A percentile compares a stretch with the other conserved stretches of the same genome.
phyloP scores from a whole-genome alignment of 1,284 basidiomycete genomes.

The Cronartium quercuum region DNA sequence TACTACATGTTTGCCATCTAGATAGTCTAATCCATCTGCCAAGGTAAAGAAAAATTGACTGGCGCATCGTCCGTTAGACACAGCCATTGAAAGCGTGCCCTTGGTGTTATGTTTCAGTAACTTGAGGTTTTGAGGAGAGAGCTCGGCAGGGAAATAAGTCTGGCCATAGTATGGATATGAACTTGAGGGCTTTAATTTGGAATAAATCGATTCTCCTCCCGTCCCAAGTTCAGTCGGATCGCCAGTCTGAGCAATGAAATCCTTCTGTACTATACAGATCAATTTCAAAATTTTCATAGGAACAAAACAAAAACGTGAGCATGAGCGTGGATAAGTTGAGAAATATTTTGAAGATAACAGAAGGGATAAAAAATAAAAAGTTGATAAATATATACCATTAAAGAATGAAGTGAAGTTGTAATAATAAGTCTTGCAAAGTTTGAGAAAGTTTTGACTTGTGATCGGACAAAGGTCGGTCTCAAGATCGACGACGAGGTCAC shows the following conservation, averaged over 20 bases:
- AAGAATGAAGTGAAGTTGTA: conserved; percentile 95
- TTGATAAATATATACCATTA: conserved; percentile 62
- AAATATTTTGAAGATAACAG: neutral
- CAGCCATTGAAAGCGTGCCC: conserved; percentile 92
- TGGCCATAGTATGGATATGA: conserved; percentile 5
- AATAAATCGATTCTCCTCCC: conserved; percentile 72
- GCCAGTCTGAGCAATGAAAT: conserved; percentile 89
- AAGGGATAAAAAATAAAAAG: neutral
- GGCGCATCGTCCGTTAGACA: conserved; percentile 74
- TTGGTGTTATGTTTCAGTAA: conserved; percentile 71
- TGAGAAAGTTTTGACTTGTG: conserved; percentile 90
- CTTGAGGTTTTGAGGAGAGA: conserved; percentile 31
- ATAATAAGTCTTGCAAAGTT: conserved; percentile 92
- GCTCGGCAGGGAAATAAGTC: conserved; percentile 12
- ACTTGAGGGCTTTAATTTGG: conserved; percentile 35
- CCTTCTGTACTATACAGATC: conserved; percentile 68
- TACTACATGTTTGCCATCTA: conserved; percentile 90
- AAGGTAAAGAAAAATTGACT: conserved; percentile 96
- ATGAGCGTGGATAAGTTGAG: neutral
- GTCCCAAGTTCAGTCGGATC: conserved; percentile 92
- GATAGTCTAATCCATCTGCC: conserved; percentile 80
- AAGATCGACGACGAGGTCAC: conserved; percentile 61
- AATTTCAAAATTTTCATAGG: neutral
- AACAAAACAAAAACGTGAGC: neutral
- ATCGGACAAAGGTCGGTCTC: conserved; percentile 84